A percentile compares a stretch with the other conserved stretches of the same genome.
Conservation (phyloP, 805 yeast genomes). For the Wickerhamiella spandovensis region DNA sequence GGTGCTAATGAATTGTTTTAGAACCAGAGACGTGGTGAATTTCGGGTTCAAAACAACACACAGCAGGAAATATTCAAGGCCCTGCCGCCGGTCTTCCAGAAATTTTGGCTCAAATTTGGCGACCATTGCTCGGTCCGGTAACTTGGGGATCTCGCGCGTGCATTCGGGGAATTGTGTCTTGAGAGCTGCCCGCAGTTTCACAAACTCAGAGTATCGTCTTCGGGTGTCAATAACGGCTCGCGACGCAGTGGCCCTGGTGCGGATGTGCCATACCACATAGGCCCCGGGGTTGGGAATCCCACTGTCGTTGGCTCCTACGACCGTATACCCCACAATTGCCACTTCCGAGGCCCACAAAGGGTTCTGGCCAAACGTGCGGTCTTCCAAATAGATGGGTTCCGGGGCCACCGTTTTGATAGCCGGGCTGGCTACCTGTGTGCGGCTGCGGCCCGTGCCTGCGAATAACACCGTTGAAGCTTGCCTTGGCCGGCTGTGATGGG, state of each 20-base stretch:
- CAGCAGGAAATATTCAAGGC: slow-evolving; percentile 33
- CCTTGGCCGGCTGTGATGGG: not conserved
- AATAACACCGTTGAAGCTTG: not conserved
- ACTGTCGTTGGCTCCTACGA: slow-evolving; percentile 24
- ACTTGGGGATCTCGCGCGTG: slow-evolving; percentile 29
- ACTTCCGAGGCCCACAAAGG: slow-evolving; percentile 30
- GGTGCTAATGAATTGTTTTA: not conserved
- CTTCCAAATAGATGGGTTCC: slow-evolving; percentile 17
- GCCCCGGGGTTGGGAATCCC: slow-evolving; percentile 17
- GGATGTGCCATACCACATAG: slow-evolving; percentile 33
- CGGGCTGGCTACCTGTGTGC: not conserved
- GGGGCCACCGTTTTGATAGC: slow-evolving; percentile 6
- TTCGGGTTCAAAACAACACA: slow-evolving; percentile 34
- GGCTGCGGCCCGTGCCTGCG: not conserved
- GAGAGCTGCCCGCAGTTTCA: slow-evolving; percentile 31
- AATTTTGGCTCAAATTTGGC: slow-evolving; percentile 25
- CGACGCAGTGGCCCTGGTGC: slow-evolving; percentile 24
- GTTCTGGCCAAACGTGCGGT: slow-evolving; percentile 10
- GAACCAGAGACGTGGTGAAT: not conserved
- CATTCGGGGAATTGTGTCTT: slow-evolving; percentile 26
- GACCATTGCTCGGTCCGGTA: slow-evolving; percentile 33
- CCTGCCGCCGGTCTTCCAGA: slow-evolving; percentile 28
- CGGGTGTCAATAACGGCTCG: slow-evolving; percentile 32
- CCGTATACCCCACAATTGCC: slow-evolving; percentile 28
- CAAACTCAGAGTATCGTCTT: slow-evolving; percentile 57